These are phyloP conservation scores for Peronospora farinosa DNA, from an alignment of 352 stramenopile genomes.

Conservation along the genomic window DNA sequence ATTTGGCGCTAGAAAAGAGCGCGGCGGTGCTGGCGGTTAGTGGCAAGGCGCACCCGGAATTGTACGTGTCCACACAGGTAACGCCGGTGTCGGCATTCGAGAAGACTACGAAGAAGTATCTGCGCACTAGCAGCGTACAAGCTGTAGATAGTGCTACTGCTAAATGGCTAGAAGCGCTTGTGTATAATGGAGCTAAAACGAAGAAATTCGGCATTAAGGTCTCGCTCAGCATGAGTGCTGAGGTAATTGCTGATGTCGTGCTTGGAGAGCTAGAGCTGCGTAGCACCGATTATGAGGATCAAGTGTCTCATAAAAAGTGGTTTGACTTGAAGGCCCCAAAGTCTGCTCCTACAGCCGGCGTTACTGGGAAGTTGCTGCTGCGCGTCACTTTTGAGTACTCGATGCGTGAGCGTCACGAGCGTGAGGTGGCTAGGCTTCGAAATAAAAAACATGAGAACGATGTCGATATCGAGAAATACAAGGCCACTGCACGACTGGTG, in stretches of 20 bases:
- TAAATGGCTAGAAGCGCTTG: conserved; percentile 47
- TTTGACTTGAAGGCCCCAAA: conserved; percentile 39
- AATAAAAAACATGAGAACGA: conserved; percentile 64
- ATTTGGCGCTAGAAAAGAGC: conserved; percentile 24
- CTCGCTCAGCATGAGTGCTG: conserved; percentile 46
- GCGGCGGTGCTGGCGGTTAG: conserved; percentile 23
- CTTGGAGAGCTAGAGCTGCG: conserved; percentile 59
- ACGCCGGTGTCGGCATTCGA: conserved; percentile 57
- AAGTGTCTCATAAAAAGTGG: conserved; percentile 50
- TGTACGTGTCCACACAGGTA: conserved; percentile 60
- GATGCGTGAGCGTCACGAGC: conserved; percentile 34
- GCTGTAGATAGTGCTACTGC: conserved; percentile 18
- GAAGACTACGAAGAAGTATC: conserved; percentile 62
- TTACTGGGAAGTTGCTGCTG: conserved; percentile 45
- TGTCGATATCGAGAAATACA: conserved; percentile 53
- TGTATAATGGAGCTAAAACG: conserved; percentile 62
- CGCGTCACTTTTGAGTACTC: conserved; percentile 61
- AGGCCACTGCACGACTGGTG: conserved; percentile 47
- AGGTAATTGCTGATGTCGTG: conserved; percentile 60
- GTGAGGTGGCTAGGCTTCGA: conserved; percentile 31
- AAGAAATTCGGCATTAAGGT: conserved; percentile 64
- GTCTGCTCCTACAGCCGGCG: conserved; percentile 18
- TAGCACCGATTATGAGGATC: conserved; percentile 49
- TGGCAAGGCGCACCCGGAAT: conserved; percentile 27
- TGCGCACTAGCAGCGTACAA: conserved; percentile 35